phyloP scores from a whole-genome alignment of 2,329 filamentous ascomycete species.

The Hysterium pulicare region DNA sequence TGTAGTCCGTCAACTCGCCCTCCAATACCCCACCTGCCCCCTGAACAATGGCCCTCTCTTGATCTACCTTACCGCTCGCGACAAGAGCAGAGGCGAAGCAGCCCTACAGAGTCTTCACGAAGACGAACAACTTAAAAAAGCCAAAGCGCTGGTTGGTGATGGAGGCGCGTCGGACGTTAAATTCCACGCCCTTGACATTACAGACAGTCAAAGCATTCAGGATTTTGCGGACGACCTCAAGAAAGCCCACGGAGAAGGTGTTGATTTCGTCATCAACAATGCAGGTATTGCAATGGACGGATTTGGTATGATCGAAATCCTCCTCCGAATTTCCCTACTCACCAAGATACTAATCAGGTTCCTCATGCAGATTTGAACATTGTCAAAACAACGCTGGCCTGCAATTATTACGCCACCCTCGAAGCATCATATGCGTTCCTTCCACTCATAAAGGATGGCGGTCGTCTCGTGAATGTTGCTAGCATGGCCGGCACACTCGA shows the following conservation, averaged over 20 bases:
- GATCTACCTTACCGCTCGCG: conserved; percentile 54
- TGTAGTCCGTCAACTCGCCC: conserved; percentile 51
- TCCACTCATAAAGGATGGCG: conserved; percentile 43
- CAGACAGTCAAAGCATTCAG: conserved; percentile 43
- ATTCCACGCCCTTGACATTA: conserved; percentile 50
- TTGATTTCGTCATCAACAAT: conserved; percentile 56
- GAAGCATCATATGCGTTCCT: conserved; percentile 45
- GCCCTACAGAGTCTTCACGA: conserved; percentile 44
- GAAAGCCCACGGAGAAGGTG: conserved; percentile 45
- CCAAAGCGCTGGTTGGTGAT: conserved; percentile 14
- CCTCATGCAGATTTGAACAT: conserved; percentile 39
- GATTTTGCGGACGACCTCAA: conserved; percentile 42
- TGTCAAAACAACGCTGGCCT: conserved; percentile 48
- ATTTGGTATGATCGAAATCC: conserved; percentile 33
- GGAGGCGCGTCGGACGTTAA: conserved; percentile 47
- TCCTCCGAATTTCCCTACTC: neutral
- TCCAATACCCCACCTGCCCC: conserved; percentile 51
- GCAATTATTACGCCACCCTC: conserved; percentile 54
- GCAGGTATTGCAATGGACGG: conserved; percentile 49
- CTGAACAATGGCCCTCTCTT: conserved; percentile 47
- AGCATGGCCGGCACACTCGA: conserved; percentile 45
- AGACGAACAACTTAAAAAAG: conserved; percentile 44
- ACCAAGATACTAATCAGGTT: neutral
- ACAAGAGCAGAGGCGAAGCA: conserved; percentile 45
- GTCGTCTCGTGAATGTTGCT: conserved; percentile 51